Evolutionary conservation across 176 grass and related monocot species (phyloP).

Genomic region (Tillandsia leiboldiana): DNA sequence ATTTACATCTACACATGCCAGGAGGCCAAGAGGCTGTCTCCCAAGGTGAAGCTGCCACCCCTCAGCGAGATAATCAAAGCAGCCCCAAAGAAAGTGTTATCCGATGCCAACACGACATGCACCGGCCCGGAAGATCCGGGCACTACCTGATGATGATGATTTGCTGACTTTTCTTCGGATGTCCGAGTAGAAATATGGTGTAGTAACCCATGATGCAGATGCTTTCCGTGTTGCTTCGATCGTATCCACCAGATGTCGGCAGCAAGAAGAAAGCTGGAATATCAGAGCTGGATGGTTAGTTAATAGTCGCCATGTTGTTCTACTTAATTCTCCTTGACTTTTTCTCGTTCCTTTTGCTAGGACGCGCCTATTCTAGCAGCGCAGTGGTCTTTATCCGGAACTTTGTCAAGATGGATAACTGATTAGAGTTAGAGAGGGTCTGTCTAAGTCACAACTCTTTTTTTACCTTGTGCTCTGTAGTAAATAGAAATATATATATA

Average conservation of each 20-base stretch:
- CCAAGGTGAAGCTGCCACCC: slow-evolving; percentile 38
- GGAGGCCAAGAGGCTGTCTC: slow-evolving; percentile 55
- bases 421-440: no score
- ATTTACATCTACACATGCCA: slow-evolving; percentile 81
- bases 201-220: not conserved
- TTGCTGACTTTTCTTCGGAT: slow-evolving; percentile 11
- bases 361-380: not conserved
- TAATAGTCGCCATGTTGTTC: not conserved
- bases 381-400: no score
- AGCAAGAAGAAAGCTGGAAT: not conserved
- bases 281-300: not conserved
- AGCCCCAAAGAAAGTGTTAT: slow-evolving; percentile 21
- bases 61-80: slow-evolving; percentile 20
- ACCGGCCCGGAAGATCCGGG: slow-evolving; percentile 15
- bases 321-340: not conserved
- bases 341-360: not conserved
- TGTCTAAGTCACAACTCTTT: no score
- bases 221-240: not conserved
- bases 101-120: slow-evolving; percentile 16
- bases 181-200: not conserved
- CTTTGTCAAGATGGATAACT: no score
- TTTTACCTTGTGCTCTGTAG: no score
- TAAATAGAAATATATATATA: no score
- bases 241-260: not conserved
- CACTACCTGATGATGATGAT: slow-evolving; percentile 18